Evolutionary conservation across 345 rosid species (phyloP).

Genomic region (Corymbia maculata): DNA sequence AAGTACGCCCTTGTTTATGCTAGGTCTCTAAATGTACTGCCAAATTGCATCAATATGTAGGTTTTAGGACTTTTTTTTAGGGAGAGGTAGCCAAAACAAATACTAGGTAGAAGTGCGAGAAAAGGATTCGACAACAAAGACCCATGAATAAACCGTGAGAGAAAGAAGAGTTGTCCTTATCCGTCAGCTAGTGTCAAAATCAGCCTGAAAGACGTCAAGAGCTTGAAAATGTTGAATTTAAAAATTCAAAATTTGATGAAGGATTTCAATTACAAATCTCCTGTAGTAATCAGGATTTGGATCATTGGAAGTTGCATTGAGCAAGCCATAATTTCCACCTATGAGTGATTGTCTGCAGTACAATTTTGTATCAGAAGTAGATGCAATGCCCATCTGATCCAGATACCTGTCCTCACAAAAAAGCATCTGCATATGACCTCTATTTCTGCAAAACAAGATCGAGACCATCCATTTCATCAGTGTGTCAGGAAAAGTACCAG

Average conservation of each 20-base stretch:
- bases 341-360: conserved; percentile 85
- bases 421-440: neutral
- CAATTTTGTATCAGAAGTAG: conserved; percentile 58
- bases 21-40: neutral
- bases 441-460: neutral
- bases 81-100: neutral
- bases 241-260: neutral
- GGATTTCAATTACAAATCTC: conserved; percentile 2
- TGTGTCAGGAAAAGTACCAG: conserved; percentile 40
- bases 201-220: neutral
- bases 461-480: neutral
- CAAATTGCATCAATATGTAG: neutral
- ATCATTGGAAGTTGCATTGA: conserved; percentile 53
- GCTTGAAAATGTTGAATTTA: neutral
- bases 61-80: neutral
- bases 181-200: neutral
- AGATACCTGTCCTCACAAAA: conserved; percentile 45
- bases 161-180: neutral
- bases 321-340: conserved; percentile 88
- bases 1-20: neutral
- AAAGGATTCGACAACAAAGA: neutral
- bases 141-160: neutral
- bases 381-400: conserved; percentile 91
- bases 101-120: neutral
- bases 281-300: conserved; percentile 96